Percentiles rank a stretch among this genome's conserved stretches.
These are phyloP conservation scores for Hypoxylon crocopeplum DNA, from an alignment of 495 filamentous ascomycete species.

Conservation along the genomic window DNA sequence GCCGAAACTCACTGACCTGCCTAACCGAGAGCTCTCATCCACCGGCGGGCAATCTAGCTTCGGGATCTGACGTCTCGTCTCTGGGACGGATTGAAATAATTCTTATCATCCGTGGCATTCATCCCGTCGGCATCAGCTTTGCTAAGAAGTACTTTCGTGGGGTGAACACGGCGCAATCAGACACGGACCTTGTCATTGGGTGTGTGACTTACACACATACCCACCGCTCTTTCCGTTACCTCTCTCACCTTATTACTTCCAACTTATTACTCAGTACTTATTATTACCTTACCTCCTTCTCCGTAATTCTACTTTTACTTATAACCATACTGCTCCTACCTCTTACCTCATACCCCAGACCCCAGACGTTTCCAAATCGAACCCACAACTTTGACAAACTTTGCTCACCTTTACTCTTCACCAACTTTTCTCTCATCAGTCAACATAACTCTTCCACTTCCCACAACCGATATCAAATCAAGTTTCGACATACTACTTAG, in stretches of 20 bases:
- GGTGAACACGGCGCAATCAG: constrained; percentile 22
- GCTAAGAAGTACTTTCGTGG: constrained; percentile 35
- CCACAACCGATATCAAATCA: constrained; percentile 7
- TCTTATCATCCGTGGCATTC: constrained; percentile 26
- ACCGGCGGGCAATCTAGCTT: constrained; percentile 29
- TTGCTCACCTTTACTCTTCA: neutral
- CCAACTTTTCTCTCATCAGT: neutral
- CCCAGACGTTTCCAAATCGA: neutral
- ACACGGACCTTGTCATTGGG: constrained; percentile 23
- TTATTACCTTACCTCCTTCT: neutral
- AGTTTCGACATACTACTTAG: constrained; percentile 21
- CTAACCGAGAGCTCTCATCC: constrained; percentile 33
- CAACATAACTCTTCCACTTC: neutral
- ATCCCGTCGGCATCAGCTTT: constrained; percentile 36
- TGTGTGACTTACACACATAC: constrained; percentile 28
- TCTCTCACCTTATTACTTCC: constrained; percentile 8
- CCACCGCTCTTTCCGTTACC: constrained; percentile 35
- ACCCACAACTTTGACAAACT: constrained; percentile 7
- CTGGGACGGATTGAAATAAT: neutral
- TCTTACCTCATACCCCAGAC: neutral
- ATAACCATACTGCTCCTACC: constrained; percentile 2
- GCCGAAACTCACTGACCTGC: constrained; percentile 24
- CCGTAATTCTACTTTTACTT: neutral
- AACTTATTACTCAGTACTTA: neutral
- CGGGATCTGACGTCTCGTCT: constrained; percentile 33